Base-by-base conservation (phyloP, 2,329 filamentous ascomycete genomes). In the Epichloe baconii region DNA sequence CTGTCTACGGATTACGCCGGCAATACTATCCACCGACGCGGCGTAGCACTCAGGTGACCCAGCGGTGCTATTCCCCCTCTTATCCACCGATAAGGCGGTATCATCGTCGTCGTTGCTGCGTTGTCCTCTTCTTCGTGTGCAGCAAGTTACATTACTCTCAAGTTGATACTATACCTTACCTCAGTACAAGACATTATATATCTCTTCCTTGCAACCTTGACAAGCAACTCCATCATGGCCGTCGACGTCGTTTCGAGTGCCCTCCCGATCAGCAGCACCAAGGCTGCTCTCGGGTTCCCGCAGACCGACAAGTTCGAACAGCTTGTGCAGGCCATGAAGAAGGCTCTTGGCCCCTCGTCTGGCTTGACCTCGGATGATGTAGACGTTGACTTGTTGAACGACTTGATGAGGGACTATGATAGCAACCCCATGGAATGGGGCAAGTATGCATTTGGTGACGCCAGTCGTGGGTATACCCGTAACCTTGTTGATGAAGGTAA, bases 401-500 rank as follows among this genome's bases (percentile, higher is more conserved):
- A 72, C 26, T 67, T 91, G 56, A 94, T 96, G 88, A 69, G 79
- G 52, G 70, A 77, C 31, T 95, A 96, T 67, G 65, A 75, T 48
- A 88, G 86, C 45, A 70, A 79, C 40, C 74, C 83, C 51, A 66
- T 71, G 26, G 83, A 90, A 51, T 96, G 90, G 90, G 64, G 70
- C 49, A 75, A 73, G 55, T 95, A 87, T 68, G 86, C 86, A 31
- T 77, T 91, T 59, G 77, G 76, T n/a, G 85, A 95, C 61, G 59
- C 70, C 17, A 81, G 74, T 56, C 75, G 82, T 59, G 77, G 78
- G 1, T 96, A 95, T 66, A 95, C 90, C 12, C 74, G 90, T 51
- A 95, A 95, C 63, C 77, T 95, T 4, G 88, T 96, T 44, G 88
- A 95, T 61, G 85, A 89, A 63, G 88, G 89, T 3, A 95, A 95